Percentiles rank a stretch among this genome's conserved stretches.
Evolutionary conservation across 1,139 yeast species (phyloP).

Genomic region (Yamadazyma atlantica): DNA sequence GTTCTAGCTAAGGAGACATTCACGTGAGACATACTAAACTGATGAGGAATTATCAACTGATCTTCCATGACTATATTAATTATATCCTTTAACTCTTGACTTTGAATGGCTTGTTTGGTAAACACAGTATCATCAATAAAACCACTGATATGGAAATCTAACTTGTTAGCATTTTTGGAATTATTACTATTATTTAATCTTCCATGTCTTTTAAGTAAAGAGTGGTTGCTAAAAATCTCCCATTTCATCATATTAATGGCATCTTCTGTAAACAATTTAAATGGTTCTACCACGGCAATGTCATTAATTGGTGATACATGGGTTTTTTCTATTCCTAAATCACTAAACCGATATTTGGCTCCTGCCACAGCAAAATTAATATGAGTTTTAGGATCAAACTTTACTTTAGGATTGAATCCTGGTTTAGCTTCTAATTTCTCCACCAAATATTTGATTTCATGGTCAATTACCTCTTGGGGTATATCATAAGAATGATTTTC

Average conservation of each 20-base stretch:
- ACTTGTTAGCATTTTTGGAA: conserved; percentile 19
- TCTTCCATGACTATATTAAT: conserved; percentile 22
- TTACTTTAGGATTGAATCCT: conserved; percentile 23
- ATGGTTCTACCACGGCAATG: conserved; percentile 32
- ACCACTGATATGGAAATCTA: conserved; percentile 32
- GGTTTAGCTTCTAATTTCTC: conserved; percentile 20
- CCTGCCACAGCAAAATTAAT: conserved; percentile 16
- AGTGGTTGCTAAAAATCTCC: conserved; percentile 26
- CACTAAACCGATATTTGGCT: conserved; percentile 15
- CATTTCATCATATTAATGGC: conserved; percentile 30
- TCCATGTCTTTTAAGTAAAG: conserved; percentile 26
- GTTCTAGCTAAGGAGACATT: conserved; percentile 23
- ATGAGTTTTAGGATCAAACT: conserved; percentile 27
- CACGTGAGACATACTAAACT: conserved; percentile 24
- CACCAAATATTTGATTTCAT: conserved; percentile 21
- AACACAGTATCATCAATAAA: conserved; percentile 25
- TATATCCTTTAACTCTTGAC: conserved; percentile 20
- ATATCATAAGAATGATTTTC: conserved; percentile 19
- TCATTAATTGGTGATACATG: conserved; percentile 23
- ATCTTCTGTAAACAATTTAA: conserved; percentile 28
- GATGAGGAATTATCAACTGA: conserved; percentile 21
- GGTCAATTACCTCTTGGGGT: conserved; percentile 24
- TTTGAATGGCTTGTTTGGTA: conserved; percentile 21
- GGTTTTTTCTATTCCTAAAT: conserved; percentile 26
- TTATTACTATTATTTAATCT: conserved; percentile 20